These are phyloP conservation scores for Cadophora gregata DNA, from an alignment of 2,329 filamentous ascomycete genomes.

Conservation along the genomic window DNA sequence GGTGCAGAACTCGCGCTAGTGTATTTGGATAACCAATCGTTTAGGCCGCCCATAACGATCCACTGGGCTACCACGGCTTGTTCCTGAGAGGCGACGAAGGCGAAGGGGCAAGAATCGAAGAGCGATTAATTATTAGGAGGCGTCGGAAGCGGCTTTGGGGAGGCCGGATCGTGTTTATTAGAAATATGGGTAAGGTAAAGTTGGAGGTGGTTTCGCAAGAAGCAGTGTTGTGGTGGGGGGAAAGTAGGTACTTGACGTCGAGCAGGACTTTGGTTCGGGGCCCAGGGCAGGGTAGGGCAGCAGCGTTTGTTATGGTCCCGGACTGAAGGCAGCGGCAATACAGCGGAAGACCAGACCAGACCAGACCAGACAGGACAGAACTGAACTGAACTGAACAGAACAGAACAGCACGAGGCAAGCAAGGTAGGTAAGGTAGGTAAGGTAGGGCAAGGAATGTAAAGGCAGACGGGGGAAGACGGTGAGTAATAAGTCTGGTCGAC, in stretches of 20 bases:
- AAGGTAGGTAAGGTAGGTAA: not conserved
- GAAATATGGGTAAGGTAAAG: not conserved
- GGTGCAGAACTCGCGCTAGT: constrained; percentile 2
- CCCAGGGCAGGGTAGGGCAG: not conserved
- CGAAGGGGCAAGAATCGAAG: not conserved
- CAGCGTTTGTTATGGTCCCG: constrained; percentile 10
- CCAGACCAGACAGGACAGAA: too few species aligned
- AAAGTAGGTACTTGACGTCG: not conserved
- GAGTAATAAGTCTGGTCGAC: not conserved
- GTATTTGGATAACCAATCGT: constrained; percentile 17
- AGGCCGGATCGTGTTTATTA: not conserved
- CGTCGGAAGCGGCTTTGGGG: not conserved
- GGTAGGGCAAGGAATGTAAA: not conserved
- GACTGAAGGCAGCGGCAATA: not conserved
- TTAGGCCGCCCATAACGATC: constrained; percentile 11
- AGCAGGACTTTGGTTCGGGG: too few species aligned
- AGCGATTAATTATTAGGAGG: not conserved
- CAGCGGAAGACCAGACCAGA: not conserved
- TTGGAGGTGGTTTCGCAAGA: not conserved
- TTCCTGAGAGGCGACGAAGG: constrained; percentile 2
- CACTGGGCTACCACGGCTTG: not conserved
- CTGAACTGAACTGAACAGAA: too few species aligned
- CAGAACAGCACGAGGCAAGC: too few species aligned
- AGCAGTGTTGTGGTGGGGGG: not conserved
- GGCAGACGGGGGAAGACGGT: not conserved